Percentiles rank a stretch among this genome's conserved stretches.
phyloP scores from a whole-genome alignment of 192 early-diverging fungal genomes.

The Funneliformis geosporum region DNA sequence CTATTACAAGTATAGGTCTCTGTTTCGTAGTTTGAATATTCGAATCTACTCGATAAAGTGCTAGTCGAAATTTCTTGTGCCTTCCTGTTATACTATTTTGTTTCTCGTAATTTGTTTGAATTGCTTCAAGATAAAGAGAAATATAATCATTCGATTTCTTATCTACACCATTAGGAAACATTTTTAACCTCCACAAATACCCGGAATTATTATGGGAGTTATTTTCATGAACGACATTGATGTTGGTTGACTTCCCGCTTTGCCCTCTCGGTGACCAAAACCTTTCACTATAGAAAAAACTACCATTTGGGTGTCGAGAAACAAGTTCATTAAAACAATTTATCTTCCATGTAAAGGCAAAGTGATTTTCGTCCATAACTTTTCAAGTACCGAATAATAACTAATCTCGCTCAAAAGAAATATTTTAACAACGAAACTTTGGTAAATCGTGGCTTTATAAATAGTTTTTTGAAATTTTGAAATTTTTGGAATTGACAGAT shows the following conservation, averaged over 20 bases:
- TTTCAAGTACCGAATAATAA: too few relatives aligned
- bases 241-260: not conserved
- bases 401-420: not conserved
- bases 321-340: slow-evolving; percentile 13
- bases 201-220: not conserved
- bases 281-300: slow-evolving; percentile 29
- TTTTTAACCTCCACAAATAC: slow-evolving; percentile 27
- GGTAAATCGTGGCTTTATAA: not conserved
- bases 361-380: not conserved
- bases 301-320: slow-evolving; percentile 2
- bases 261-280: slow-evolving; percentile 29
- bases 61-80: not conserved
- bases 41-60: not conserved
- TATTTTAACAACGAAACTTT: not conserved
- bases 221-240: not conserved
- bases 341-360: slow-evolving; percentile 20
- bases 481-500: not conserved
- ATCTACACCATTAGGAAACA: slow-evolving; percentile 24
- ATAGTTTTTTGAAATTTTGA: not conserved
- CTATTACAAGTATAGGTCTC: not conserved
- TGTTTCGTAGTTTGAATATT: not conserved
- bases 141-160: slow-evolving; percentile 20
- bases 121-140: slow-evolving; percentile 22
- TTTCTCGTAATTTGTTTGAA: slow-evolving; percentile 14
- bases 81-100: not conserved